Evolutionary conservation across 495 filamentous ascomycete species (phyloP).

Genomic region (Aspergillus saccharolyticus): DNA sequence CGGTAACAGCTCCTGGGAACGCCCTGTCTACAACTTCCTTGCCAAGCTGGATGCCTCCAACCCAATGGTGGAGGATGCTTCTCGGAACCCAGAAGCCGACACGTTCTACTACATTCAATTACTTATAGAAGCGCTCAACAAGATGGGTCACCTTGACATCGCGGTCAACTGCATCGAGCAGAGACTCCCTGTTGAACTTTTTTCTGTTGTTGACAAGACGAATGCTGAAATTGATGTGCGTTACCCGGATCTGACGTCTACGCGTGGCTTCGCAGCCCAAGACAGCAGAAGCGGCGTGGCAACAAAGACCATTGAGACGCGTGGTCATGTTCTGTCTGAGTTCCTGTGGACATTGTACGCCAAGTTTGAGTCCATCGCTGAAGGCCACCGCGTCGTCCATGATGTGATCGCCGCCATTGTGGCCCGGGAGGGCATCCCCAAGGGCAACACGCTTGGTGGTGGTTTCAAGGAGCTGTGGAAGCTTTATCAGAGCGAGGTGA

Average conservation of each 20-base stretch:
- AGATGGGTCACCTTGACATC: slow-evolving; percentile 75
- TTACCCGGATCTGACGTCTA: slow-evolving; percentile 62
- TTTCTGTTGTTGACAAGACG: slow-evolving; percentile 88
- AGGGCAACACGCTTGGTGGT: slow-evolving; percentile 55
- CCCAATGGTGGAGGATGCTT: slow-evolving; percentile 76
- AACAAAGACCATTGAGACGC: slow-evolving; percentile 61
- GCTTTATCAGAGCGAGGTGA: slow-evolving; percentile 71
- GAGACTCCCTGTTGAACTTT: slow-evolving; percentile 87
- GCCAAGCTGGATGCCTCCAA: slow-evolving; percentile 68
- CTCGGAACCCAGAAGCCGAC: slow-evolving; percentile 89
- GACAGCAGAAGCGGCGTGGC: slow-evolving; percentile 52
- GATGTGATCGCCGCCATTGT: slow-evolving; percentile 81
- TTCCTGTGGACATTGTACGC: slow-evolving; percentile 88
- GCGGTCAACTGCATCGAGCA: slow-evolving; percentile 90
- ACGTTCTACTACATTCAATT: slow-evolving; percentile 90
- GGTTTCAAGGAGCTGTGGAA: slow-evolving; percentile 95
- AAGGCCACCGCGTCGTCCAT: slow-evolving; percentile 89
- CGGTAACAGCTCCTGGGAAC: slow-evolving; percentile 40
- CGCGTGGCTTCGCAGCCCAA: slow-evolving; percentile 50
- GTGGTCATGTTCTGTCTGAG: slow-evolving; percentile 79
- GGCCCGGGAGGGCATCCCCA: slow-evolving; percentile 62
- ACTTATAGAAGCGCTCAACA: slow-evolving; percentile 82
- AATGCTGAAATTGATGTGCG: slow-evolving; percentile 89
- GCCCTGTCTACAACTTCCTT: slow-evolving; percentile 72
- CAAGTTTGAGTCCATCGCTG: slow-evolving; percentile 94